phyloP scores from a whole-genome alignment of 768 basidiomycete genomes.

The Leucosporidium creatinivorum region DNA sequence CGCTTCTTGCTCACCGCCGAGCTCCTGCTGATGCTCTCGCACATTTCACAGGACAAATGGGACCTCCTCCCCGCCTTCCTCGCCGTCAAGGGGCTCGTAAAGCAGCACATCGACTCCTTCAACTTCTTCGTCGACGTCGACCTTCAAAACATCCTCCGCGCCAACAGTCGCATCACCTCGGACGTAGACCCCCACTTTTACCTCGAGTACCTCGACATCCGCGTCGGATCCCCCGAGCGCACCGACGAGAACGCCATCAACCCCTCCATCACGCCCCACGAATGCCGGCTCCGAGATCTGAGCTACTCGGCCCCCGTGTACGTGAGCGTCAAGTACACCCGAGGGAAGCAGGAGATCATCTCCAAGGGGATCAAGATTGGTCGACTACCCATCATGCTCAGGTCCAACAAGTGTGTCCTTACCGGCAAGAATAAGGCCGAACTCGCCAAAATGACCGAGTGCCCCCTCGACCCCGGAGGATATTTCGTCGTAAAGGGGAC shows the following conservation, averaged over 20 bases:
- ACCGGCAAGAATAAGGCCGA: slow-evolving; percentile 67
- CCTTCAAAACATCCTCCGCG: slow-evolving; percentile 90
- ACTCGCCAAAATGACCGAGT: slow-evolving; percentile 91
- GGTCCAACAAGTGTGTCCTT: slow-evolving; percentile 89
- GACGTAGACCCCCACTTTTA: slow-evolving; percentile 91
- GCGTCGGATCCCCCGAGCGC: slow-evolving; percentile 83
- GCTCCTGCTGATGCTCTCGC: neutral
- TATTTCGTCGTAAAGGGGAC: slow-evolving; percentile 99
- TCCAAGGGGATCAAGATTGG: slow-evolving; percentile 78
- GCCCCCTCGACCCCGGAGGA: slow-evolving; percentile 97
- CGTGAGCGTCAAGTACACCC: slow-evolving; percentile 90
- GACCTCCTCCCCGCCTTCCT: slow-evolving; percentile 90
- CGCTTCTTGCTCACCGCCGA: neutral
- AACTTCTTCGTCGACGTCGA: slow-evolving; percentile 98
- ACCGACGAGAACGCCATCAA: slow-evolving; percentile 73
- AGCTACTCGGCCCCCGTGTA: slow-evolving; percentile 88
- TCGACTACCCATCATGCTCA: slow-evolving; percentile 87
- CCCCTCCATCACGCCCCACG: slow-evolving; percentile 84
- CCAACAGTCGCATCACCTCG: slow-evolving; percentile 86
- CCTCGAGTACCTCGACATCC: slow-evolving; percentile 93
- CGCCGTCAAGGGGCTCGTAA: slow-evolving; percentile 95
- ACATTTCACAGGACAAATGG: slow-evolving; percentile 75
- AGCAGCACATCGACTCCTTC: slow-evolving; percentile 98
- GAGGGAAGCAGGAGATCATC: slow-evolving; percentile 80
- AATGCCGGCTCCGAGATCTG: slow-evolving; percentile 90